Evolutionary conservation across 345 rosid genomes (phyloP).

Genomic region (Populus simonii): DNA sequence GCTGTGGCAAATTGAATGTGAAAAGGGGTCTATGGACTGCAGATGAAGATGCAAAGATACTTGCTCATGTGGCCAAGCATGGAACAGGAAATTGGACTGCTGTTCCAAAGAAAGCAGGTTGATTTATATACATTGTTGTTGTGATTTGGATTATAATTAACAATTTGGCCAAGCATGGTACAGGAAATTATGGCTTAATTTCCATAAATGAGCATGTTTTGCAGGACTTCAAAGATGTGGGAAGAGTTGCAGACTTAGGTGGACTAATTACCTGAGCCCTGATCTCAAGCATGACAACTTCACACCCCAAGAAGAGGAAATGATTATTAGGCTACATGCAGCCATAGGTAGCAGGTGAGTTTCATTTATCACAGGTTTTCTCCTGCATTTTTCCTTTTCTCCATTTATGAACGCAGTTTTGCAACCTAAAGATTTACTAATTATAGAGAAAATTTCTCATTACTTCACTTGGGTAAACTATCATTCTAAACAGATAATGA

Average conservation of each 20-base stretch:
- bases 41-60: slow-evolving; percentile 65
- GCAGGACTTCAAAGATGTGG: slow-evolving; percentile 72
- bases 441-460: neutral
- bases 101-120: slow-evolving; percentile 39
- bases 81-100: slow-evolving; percentile 58
- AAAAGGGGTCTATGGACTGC: slow-evolving; percentile 46
- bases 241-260: slow-evolving; percentile 74
- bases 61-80: slow-evolving; percentile 54
- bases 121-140: neutral
- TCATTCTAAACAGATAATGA: neutral
- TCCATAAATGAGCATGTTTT: neutral
- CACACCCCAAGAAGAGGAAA: slow-evolving; percentile 81
- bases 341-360: slow-evolving; percentile 85
- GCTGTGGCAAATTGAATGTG: slow-evolving; percentile 42
- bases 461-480: neutral
- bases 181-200: neutral
- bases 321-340: slow-evolving; percentile 78
- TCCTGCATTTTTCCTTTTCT: neutral
- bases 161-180: too few relatives aligned
- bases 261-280: slow-evolving; percentile 64
- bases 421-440: neutral
- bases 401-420: neutral
- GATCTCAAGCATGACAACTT: slow-evolving; percentile 63
- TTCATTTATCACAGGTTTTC: neutral
- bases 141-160: too few relatives aligned